These are phyloP conservation scores for Ceratocystis eucalypticola DNA, from an alignment of 2,329 filamentous ascomycete genomes.

Conservation along the genomic window DNA sequence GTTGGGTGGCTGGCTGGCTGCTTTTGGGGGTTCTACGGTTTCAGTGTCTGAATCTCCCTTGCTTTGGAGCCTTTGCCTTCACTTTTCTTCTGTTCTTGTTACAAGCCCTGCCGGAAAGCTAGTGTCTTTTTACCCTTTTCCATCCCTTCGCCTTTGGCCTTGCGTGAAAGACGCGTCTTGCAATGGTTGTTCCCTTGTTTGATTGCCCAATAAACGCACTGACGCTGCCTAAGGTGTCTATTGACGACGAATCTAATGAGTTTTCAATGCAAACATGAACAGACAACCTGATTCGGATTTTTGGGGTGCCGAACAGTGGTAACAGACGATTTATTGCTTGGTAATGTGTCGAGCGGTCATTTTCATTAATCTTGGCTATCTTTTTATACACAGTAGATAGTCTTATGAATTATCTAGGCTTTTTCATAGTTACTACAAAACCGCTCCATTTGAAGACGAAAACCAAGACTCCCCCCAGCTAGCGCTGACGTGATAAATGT, in stretches of 20 bases:
- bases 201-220: not conserved
- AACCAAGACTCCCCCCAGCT: too few species aligned
- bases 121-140: not conserved
- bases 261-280: not conserved
- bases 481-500: too few species aligned
- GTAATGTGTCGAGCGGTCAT: too few species aligned
- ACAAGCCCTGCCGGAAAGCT: not conserved
- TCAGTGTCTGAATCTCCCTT: conserved; percentile 1
- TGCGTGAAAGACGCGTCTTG: not conserved
- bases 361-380: too few species aligned
- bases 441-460: too few species aligned
- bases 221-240: not conserved
- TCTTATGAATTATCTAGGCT: too few species aligned
- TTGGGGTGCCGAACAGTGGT: too few species aligned
- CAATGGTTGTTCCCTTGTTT: not conserved
- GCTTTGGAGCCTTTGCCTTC: not conserved
- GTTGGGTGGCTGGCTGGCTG: not conserved
- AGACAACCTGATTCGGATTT: too few species aligned
- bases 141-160: not conserved
- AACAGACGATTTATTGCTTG: too few species aligned
- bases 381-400: too few species aligned
- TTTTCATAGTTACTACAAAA: too few species aligned
- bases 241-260: not conserved
- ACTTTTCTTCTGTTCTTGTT: not conserved
- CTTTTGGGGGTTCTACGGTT: not conserved